Conservation (phyloP, 768 basidiomycete genomes). For the Tulasnella sp. region DNA sequence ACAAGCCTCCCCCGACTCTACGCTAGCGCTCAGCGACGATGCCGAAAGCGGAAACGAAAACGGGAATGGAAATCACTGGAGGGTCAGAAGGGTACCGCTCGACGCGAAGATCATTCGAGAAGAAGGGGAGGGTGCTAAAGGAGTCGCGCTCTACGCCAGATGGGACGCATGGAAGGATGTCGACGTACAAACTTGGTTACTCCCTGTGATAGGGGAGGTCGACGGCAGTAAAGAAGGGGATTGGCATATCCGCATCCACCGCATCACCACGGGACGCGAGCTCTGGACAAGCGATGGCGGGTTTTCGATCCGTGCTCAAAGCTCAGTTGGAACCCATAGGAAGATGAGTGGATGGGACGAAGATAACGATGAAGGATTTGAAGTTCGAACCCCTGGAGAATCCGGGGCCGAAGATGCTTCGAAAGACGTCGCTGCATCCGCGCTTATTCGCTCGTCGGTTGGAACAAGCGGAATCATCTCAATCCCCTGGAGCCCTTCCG, state of each 20-base stretch:
- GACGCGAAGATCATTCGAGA: conserved; percentile 31
- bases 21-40: conserved; percentile 71
- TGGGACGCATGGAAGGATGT: conserved; percentile 79
- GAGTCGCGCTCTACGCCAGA: conserved; percentile 60
- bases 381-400: neutral
- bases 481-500: conserved; percentile 41
- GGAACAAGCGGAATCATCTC: conserved; percentile 67
- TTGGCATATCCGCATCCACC: conserved; percentile 75
- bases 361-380: conserved; percentile 39
- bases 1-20: conserved; percentile 70
- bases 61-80: conserved; percentile 57
- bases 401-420: conserved; percentile 43
- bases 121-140: conserved; percentile 40
- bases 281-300: conserved; percentile 68
- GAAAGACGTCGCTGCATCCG: conserved; percentile 46
- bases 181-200: conserved; percentile 72
- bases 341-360: conserved; percentile 49
- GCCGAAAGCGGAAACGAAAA: conserved; percentile 18
- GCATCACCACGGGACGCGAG: conserved; percentile 55
- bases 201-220: conserved; percentile 47
- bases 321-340: conserved; percentile 60
- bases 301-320: conserved; percentile 71
- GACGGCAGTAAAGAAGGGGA: conserved; percentile 49
- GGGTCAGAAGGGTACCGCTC: conserved; percentile 49
- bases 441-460: conserved; percentile 59